Percentiles rank a stretch among this genome's conserved stretches.
phyloP scores from a whole-genome alignment of 805 yeast genomes.

The Candida fluviatilis region DNA sequence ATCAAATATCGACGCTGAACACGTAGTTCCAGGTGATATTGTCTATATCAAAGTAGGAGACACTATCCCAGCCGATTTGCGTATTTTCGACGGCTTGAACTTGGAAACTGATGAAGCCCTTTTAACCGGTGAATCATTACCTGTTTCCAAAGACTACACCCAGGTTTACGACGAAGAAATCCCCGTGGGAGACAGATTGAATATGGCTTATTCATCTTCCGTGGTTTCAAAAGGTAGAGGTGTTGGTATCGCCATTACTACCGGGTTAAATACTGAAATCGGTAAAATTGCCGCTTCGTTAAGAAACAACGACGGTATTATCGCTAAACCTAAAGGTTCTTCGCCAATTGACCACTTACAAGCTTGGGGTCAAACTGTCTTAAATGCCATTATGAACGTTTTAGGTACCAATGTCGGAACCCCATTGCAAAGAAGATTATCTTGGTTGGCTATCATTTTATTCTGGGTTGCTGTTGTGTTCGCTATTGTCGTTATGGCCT shows the following conservation, averaged over 20 bases:
- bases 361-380: conserved; percentile 46
- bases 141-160: conserved; percentile 51
- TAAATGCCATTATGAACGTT: conserved; percentile 59
- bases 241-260: conserved; percentile 58
- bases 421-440: conserved; percentile 70
- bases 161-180: conserved; percentile 34
- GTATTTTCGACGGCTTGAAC: conserved; percentile 54
- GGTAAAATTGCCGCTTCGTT: conserved; percentile 68
- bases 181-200: conserved; percentile 71
- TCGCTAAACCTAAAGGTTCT: conserved; percentile 37
- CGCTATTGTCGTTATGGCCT: conserved; percentile 83
- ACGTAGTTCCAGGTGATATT: conserved; percentile 72
- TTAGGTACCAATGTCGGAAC: conserved; percentile 78
- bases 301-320: conserved; percentile 38
- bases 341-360: conserved; percentile 41
- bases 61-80: conserved; percentile 70
- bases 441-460: conserved; percentile 70
- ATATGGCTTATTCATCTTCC: conserved; percentile 68
- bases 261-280: conserved; percentile 71
- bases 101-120: conserved; percentile 71
- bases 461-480: conserved; percentile 78
- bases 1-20: conserved; percentile 53
- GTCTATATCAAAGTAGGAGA: conserved; percentile 65
- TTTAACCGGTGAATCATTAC: conserved; percentile 63
- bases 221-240: conserved; percentile 74